phyloP scores from a whole-genome alignment of 805 yeast species.

The Ogataea saltuana region DNA sequence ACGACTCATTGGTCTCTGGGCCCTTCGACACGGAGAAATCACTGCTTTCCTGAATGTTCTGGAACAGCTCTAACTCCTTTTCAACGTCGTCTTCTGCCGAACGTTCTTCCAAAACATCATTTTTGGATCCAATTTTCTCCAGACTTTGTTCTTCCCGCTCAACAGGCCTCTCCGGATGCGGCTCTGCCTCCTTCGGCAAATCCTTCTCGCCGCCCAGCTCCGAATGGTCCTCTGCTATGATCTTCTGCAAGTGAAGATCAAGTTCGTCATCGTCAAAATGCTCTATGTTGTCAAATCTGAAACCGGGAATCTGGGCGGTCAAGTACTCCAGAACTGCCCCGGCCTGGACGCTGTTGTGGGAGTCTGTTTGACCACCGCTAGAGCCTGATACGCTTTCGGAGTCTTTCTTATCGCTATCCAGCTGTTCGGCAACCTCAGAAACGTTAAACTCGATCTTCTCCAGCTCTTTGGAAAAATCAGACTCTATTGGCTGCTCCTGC shows the following conservation, averaged over 20 bases:
- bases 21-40: too few species aligned
- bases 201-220: too few species aligned
- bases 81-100: constrained; percentile 9
- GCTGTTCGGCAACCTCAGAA: constrained; percentile 8
- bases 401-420: constrained; percentile 4
- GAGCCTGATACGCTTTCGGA: background rate
- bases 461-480: constrained; percentile 18
- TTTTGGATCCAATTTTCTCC: too few species aligned
- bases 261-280: constrained; percentile 32
- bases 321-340: constrained; percentile 25
- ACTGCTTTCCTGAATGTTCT: constrained; percentile 5
- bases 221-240: constrained; percentile 20
- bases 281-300: constrained; percentile 28
- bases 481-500: constrained; percentile 5
- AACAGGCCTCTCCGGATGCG: background rate
- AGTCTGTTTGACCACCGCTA: too few species aligned
- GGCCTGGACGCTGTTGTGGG: too few species aligned
- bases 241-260: constrained; percentile 30
- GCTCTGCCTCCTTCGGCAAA: background rate
- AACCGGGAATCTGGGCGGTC: constrained; percentile 27
- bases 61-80: constrained; percentile 10
- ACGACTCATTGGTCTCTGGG: too few species aligned
- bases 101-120: too few species aligned
- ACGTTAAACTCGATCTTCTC: constrained; percentile 13
- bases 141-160: too few species aligned